These are phyloP conservation scores for Sungouiozyma intestinalis DNA, from an alignment of 805 yeast genomes.

Conservation along the genomic window DNA sequence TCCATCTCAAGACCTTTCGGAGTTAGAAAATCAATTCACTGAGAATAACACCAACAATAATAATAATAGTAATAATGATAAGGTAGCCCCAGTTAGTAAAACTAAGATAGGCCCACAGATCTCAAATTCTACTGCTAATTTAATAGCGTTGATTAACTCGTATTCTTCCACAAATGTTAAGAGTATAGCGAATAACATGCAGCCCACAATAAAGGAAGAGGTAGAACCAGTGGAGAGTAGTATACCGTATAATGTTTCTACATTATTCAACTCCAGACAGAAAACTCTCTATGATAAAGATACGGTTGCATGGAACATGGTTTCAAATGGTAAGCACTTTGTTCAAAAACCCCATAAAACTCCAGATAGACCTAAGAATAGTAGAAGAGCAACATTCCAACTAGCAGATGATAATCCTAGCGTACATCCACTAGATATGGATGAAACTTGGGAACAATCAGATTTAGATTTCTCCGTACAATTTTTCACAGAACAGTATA, in stretches of 20 bases:
- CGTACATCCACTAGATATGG: not conserved
- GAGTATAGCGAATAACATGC: not conserved
- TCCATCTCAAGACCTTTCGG: not conserved
- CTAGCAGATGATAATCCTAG: not conserved
- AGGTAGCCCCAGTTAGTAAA: not conserved
- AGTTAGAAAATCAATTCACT: not conserved
- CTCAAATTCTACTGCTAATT: not conserved
- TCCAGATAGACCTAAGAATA: not conserved
- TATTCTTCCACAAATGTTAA: not conserved
- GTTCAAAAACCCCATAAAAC: not conserved
- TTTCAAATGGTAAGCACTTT: not conserved
- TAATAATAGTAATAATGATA: no score
- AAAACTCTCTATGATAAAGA: constrained; percentile 37
- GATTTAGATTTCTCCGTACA: not conserved
- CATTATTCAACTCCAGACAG: constrained; percentile 55
- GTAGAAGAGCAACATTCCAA: not conserved
- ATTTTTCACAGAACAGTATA: constrained; percentile 38
- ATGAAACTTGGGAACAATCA: not conserved
- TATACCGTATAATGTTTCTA: constrained; percentile 36
- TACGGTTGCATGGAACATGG: not conserved
- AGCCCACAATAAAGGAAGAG: not conserved
- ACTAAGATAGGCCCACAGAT: not conserved
- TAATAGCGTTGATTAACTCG: not conserved
- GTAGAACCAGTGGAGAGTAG: not conserved
- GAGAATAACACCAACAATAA: no score